Conservation (phyloP, 371 early-diverging fungal species). For the Mucor sp. region DNA sequence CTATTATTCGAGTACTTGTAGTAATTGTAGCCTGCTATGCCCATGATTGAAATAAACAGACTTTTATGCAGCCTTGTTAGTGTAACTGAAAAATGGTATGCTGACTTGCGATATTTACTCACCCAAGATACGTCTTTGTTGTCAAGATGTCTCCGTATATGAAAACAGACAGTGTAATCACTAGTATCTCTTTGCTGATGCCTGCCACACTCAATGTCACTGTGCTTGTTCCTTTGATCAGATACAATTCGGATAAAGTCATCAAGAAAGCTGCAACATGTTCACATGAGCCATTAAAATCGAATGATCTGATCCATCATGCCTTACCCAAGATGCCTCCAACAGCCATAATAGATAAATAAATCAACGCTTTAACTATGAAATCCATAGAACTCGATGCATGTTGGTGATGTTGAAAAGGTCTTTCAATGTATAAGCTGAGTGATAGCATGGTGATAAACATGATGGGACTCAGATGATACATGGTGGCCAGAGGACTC, state of each 20-base stretch:
- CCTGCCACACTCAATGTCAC: conserved; percentile 90
- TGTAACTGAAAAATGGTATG: not conserved
- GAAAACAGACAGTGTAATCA: conserved; percentile 57
- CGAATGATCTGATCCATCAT: not conserved
- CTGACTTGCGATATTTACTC: not conserved
- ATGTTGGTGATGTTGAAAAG: conserved; percentile 40
- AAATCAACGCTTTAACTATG: not conserved
- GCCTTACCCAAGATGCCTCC: conserved; percentile 73
- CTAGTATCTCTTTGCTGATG: conserved; percentile 74
- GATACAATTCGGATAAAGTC: conserved; percentile 80
- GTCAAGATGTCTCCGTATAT: conserved; percentile 62
- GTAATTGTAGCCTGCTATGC: conserved; percentile 46
- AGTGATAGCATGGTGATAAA: conserved; percentile 58
- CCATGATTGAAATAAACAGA: conserved; percentile 42
- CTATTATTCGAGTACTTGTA: conserved; percentile 31
- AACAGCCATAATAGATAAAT: conserved; percentile 48
- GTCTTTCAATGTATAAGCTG: conserved; percentile 63
- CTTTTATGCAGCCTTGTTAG: conserved; percentile 7
- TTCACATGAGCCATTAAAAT: not conserved
- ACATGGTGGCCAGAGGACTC: conserved; percentile 83
- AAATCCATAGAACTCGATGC: conserved; percentile 26
- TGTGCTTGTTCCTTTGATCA: conserved; percentile 83
- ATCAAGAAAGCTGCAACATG: conserved; percentile 75
- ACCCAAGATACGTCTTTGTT: conserved; percentile 55
- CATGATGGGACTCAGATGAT: conserved; percentile 78